These are phyloP conservation scores for Melampsora americana DNA, from an alignment of 1,284 basidiomycete species.

Conservation along the genomic window DNA sequence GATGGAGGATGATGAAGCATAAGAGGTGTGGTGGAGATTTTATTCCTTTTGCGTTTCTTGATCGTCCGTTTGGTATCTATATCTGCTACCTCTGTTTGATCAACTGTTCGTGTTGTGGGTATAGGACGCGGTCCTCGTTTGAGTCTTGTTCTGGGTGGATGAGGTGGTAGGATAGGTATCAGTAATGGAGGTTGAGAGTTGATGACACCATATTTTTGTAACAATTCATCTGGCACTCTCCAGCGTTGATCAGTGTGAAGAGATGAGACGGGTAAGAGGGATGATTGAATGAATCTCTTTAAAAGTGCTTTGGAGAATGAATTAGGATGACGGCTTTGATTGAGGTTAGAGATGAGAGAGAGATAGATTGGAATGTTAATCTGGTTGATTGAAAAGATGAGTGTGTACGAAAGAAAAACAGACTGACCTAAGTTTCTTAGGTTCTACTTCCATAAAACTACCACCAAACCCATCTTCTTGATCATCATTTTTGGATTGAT, in stretches of 20 bases:
- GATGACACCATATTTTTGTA: neutral
- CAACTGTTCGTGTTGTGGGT: neutral
- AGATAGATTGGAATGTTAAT: neutral
- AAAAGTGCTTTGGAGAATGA: constrained; percentile 31
- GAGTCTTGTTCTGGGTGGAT: neutral
- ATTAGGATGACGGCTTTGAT: constrained; percentile 20
- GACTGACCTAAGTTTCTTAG: constrained; percentile 18
- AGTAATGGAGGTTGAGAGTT: neutral
- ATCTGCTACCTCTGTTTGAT: too few species aligned
- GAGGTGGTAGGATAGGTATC: neutral
- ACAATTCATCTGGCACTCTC: constrained; percentile 17
- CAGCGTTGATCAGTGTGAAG: constrained; percentile 4
- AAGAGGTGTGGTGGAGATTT: too few species aligned
- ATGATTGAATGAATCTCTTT: constrained; percentile 27
- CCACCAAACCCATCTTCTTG: constrained; percentile 25
- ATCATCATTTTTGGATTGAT: neutral
- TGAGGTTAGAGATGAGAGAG: neutral
- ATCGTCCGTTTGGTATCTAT: too few species aligned
- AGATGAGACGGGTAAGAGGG: neutral
- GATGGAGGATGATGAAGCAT: too few species aligned
- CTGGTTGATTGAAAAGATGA: neutral
- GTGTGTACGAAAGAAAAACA: neutral
- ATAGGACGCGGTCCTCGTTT: neutral
- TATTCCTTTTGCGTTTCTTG: too few species aligned
- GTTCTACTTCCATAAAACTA: constrained; percentile 38